Evolutionary conservation across 2,329 filamentous ascomycete genomes (phyloP).

Genomic region (Diaporthe velutina): DNA sequence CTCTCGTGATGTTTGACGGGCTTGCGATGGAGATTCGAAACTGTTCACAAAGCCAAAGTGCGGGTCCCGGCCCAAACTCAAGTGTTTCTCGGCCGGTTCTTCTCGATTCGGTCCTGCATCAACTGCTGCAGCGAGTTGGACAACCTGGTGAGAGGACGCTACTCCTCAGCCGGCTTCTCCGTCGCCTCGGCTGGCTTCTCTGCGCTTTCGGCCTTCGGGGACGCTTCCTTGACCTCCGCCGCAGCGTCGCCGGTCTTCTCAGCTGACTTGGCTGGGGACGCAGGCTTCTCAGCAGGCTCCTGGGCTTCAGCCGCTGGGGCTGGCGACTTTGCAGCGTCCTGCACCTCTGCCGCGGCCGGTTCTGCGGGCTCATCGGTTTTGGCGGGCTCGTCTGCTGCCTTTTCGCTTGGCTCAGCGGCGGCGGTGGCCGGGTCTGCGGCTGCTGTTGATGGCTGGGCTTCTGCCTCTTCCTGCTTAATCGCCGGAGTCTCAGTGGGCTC

Average conservation of each 20-base stretch:
- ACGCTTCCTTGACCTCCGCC: constrained; percentile 5
- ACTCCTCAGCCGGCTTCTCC: constrained; percentile 16
- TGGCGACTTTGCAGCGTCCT: neutral
- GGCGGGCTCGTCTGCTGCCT: constrained; percentile 33
- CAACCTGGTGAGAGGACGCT: neutral
- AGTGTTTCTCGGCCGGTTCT: neutral
- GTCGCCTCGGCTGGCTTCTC: constrained; percentile 11
- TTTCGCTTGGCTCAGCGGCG: constrained; percentile 41
- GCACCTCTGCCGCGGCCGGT: neutral
- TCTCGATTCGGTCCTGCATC: too few relatives aligned
- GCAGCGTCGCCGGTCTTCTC: constrained; percentile 13
- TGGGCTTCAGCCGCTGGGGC: constrained; percentile 34
- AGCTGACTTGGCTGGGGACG: constrained; percentile 31
- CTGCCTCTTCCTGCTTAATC: constrained; percentile 55
- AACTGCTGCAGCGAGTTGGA: neutral
- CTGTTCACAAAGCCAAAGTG: neutral
- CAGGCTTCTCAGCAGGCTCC: constrained; percentile 42
- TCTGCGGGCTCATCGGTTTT: constrained; percentile 39
- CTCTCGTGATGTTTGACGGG: too few relatives aligned
- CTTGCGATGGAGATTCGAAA: neutral
- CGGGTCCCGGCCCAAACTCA: neutral
- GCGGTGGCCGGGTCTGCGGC: constrained; percentile 46
- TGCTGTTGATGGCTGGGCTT: constrained; percentile 46
- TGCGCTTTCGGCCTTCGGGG: constrained; percentile 9
- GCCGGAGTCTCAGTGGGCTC: constrained; percentile 46